Percentiles rank a stretch among this genome's conserved stretches.
phyloP scores from a whole-genome alignment of 495 filamentous ascomycete species.

The Geopyxis carbonaria region DNA sequence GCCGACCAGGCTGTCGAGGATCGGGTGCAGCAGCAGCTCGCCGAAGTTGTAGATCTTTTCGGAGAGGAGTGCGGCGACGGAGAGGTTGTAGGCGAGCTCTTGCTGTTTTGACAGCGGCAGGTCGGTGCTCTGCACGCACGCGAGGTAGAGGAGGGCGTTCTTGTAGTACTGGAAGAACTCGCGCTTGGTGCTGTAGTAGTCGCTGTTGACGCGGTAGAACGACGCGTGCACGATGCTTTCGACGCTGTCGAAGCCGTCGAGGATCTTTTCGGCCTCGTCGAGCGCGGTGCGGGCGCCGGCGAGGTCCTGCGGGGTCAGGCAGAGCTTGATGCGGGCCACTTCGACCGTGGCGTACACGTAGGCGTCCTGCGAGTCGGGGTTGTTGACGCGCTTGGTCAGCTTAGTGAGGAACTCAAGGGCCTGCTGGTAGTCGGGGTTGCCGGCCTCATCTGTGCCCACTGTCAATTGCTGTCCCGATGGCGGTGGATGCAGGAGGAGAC shows the following conservation, averaged over 20 bases:
- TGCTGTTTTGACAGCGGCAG: constrained; percentile 55
- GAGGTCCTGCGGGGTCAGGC: constrained; percentile 43
- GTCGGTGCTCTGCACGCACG: constrained; percentile 71
- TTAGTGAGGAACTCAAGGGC: constrained; percentile 71
- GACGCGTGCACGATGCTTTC: constrained; percentile 92
- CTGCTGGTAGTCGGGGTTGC: constrained; percentile 57
- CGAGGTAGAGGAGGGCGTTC: constrained; percentile 93
- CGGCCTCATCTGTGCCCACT: neutral
- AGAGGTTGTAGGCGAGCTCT: constrained; percentile 76
- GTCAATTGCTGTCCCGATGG: neutral
- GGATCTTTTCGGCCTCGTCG: constrained; percentile 66
- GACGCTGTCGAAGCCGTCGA: constrained; percentile 86
- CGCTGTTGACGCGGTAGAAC: constrained; percentile 89
- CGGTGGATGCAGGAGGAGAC: constrained; percentile 10
- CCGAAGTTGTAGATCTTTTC: constrained; percentile 98
- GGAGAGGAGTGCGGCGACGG: constrained; percentile 79
- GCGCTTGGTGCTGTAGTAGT: constrained; percentile 79
- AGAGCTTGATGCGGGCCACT: constrained; percentile 73
- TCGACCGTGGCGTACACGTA: constrained; percentile 86
- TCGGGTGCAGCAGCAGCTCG: constrained; percentile 92
- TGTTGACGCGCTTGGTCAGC: constrained; percentile 75
- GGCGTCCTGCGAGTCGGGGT: constrained; percentile 84
- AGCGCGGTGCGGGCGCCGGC: constrained; percentile 68
- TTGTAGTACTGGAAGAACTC: constrained; percentile 94
- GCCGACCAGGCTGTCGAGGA: constrained; percentile 57